Evolutionary conservation across 352 stramenopile species (phyloP), one percentile per base, ranked within the genome.

Genomic region (Pilasporangium apinafurcum): DNA sequence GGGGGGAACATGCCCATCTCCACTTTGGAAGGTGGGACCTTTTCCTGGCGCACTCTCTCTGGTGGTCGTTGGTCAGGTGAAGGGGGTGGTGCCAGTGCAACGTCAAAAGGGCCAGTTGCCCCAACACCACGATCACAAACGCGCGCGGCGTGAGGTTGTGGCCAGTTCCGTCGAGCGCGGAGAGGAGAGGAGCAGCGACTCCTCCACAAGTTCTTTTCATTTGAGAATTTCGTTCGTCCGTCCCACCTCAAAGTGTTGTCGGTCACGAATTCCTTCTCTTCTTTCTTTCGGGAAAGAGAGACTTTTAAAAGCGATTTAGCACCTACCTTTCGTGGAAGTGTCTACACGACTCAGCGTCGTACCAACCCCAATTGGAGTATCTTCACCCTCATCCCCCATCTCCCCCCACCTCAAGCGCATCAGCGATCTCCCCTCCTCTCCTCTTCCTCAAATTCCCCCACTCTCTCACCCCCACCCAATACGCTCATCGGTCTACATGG

Each of bases 191-290:
- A 37, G 18, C 22, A 16, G 32, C 32, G 32, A 18, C 32, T 16
- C 16, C 32, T 18, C 7, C 5, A 14, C 6, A 2, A 37, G 18
- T n/a, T 6, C 9, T 21, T 12, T 37, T 58, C 50, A 58, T 72
- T 68, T 49, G 58, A 66, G 62, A 72, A 72, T 68, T 68, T 72
- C 62, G 58, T 72, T 72, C 62, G 62, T 51, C 62, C 62, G 14
- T 40, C 45, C 50, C 43, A 52, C 37, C 41, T 37, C 40, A 56
- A n/a, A n/a, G n/a, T n/a, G n/a, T n/a, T n/a, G n/a, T n/a, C n/a
- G n/a, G n/a, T 58, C 42, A 18, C 48, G 44, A 56, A 51, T 44
- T 65, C 43, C 50, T 65, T 53, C 40, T 46, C 41, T 65, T 59
- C 58, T 68, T 68, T 48, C 53, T 29, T 51, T 32, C 29, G 34